Base-by-base conservation (phyloP, 306 rosid species). In the Cicer yamashitae region DNA sequence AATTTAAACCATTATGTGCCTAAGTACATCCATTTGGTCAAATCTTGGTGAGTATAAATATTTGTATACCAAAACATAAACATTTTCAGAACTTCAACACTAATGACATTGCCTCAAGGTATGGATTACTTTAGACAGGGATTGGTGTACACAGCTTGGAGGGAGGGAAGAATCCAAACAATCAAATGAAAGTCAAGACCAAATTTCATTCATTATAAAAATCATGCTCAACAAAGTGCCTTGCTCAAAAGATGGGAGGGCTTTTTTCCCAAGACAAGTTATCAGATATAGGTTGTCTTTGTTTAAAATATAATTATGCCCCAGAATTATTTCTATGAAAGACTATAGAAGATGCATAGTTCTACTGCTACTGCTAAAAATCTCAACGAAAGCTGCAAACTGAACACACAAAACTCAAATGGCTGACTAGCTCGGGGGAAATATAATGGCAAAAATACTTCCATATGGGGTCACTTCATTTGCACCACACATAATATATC, bases 321-420 rank as follows among this genome's bases (percentile, higher is more conserved):
- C 1, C 39, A 38, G 54, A 38, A 22, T 61, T 6, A 74, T 25
- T 38, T 51, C 22, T n/a, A 60, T 14, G 17, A 57, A 18, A 50
- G 57, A 17, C 18, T 6, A 14, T 10, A 25, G 48, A 25, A 44
- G 40, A 30, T 11, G 10, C 10, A 81, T 10, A 13, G 54, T 6
- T 34, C 45, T 13, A 13, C 45, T 60, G 20, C 45, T 13, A 13
- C 66, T 60, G 20, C 46, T n/a, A n/a, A 62, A 22, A 63, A 52
- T 44, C 17, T 44, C 67, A 30, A 43, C 8, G 10, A 10, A 72
- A 64, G 37, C 80, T 40, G 67, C 30, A 67, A 59, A 25, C 41
- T 20, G 15, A 60, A 73, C 43, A 25, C 17, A 56, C 45, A 77
- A 30, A 80, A 71, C 44, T 48, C 11, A 79, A 67, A 30, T 15